Evolutionary conservation across 2,329 filamentous ascomycete species (phyloP), one percentile per base, ranked within the genome.

Genomic region (Pestalotiopsis sp.): DNA sequence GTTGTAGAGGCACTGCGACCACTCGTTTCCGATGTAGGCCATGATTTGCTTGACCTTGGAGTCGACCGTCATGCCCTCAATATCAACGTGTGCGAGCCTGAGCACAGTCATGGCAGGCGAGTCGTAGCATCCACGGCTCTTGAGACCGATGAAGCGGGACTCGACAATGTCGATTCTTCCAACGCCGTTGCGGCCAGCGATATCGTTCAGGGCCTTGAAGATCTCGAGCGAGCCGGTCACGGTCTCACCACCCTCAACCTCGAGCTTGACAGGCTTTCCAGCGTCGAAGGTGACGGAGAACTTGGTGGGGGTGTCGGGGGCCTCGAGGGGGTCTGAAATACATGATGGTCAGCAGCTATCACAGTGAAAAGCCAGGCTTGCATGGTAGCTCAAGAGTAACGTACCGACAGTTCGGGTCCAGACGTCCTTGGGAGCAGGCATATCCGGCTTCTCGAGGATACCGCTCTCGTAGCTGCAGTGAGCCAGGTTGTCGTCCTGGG

Each of bases 391-490:
- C 45, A 7, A n/a, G 9, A n/a, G 6, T 9, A 2, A 23, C 45
- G n/a, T 52, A 52, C 45, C 31, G 69, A 87, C 82, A 69, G 90
- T 92, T 76, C 91, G 84, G 76, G 89, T 95, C 93, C 93, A 95
- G 90, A 95, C 92, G 79, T 95, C 92, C 74, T 87, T 85, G 67
- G 92, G 92, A 49, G 92, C 89, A 69, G 90, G 89, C 74, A 86
- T 83, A 77, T 87, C 81, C 58, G 86, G 86, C 72, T 89, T 89
- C 81, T 93, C 91, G 69, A 93, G 86, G 71, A 91, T 91, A 77
- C 93, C 93, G 65, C 91, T 91, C 84, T 97, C 93, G 80, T 96
- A 97, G 70, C 83, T 87, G 85, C 90, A 93, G 82, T 95, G 92
- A 68, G 90, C 91, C 75, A 93, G 77, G 82, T 93, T 93, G 80